These are phyloP conservation scores for Nepenthes alata DNA, from an alignment of 179 eudicot species.

Conservation along the genomic window DNA sequence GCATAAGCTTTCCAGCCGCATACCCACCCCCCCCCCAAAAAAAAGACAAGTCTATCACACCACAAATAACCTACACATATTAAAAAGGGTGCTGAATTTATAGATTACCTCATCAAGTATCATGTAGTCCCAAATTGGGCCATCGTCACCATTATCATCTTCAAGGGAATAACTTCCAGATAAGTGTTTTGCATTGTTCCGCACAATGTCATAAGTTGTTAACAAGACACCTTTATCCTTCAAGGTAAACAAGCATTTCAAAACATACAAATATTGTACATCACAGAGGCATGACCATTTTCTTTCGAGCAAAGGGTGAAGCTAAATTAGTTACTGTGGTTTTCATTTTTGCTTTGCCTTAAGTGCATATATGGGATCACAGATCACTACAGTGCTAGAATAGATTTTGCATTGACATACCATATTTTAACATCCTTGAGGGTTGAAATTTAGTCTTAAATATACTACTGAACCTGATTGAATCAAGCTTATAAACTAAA, in stretches of 20 bases:
- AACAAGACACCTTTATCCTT: conserved; percentile 87
- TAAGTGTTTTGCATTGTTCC: conserved; percentile 66
- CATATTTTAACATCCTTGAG: too few species aligned
- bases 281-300: neutral
- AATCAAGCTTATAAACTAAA: neutral
- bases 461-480: neutral
- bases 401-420: too few species aligned
- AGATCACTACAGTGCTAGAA: too few species aligned
- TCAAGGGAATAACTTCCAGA: conserved; percentile 32
- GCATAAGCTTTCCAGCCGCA: too few species aligned
- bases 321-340: too few species aligned
- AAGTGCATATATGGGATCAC: too few species aligned
- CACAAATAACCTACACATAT: too few species aligned
- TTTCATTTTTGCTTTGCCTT: too few species aligned
- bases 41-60: too few species aligned
- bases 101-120: conserved; percentile 80
- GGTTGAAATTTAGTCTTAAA: neutral
- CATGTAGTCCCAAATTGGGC: conserved; percentile 80
- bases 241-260: conserved; percentile 10
- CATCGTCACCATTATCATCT: conserved; percentile 52
- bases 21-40: too few species aligned
- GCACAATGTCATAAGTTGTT: conserved; percentile 88
- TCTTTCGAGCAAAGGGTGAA: too few species aligned
- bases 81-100: neutral
- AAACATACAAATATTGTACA: neutral